A percentile compares a stretch with the other conserved stretches of the same genome.
Conservation (phyloP, 176 grass and related monocot genomes). For the sorghum (Sorghum bicolor) region Sorghum_bicolor_NCBIv3 NC_012870.2:64060001-64060500, state of each 20-base stretch:
- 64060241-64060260: too few relatives aligned
- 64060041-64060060: too few relatives aligned
- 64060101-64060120: too few relatives aligned
- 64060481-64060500: slow-evolving; percentile 3
- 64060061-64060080: neutral
- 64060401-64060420: neutral
- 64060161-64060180: too few relatives aligned
- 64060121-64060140: too few relatives aligned
- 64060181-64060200: too few relatives aligned
- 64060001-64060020: neutral
- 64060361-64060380: neutral
- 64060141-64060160: neutral
- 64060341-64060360: too few relatives aligned
- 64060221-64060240: too few relatives aligned
- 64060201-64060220: too few relatives aligned
- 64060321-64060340: too few relatives aligned
- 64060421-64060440: slow-evolving; percentile 27
- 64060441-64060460: slow-evolving; percentile 90
- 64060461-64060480: slow-evolving; percentile 92
- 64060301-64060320: too few relatives aligned
- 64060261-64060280: too few relatives aligned
- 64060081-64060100: neutral
- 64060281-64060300: neutral
- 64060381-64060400: neutral
- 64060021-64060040: neutral